Evolutionary conservation across 2,329 filamentous ascomycete species (phyloP), one percentile per base, ranked within the genome.

Genomic region (Hymenoscyphus salicellus): DNA sequence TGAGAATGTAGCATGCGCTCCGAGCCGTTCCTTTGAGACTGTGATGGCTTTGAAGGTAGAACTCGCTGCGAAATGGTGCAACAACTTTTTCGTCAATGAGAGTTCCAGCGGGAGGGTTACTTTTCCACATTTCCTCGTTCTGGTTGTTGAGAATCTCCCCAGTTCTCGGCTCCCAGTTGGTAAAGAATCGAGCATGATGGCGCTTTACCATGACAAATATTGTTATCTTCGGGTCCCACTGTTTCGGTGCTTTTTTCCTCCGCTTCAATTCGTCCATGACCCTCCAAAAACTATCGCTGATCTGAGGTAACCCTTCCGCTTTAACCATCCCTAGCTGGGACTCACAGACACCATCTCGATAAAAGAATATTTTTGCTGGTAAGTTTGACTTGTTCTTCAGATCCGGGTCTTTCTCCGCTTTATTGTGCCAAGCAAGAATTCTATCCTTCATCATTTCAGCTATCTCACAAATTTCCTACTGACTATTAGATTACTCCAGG

Each of bases 131-230:
- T n/a, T n/a, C n/a, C n/a, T n/a, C n/a, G n/a, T n/a, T n/a, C n/a
- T n/a, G n/a, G n/a, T n/a, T n/a, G n/a, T n/a, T n/a, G n/a, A n/a
- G n/a, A n/a, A n/a, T n/a, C n/a, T n/a, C n/a, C n/a, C n/a, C n/a
- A n/a, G n/a, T n/a, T n/a, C n/a, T n/a, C n/a, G n/a, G n/a, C n/a
- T n/a, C n/a, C n/a, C n/a, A n/a, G n/a, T 55, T 32, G 7, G 77
- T 72, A 63, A 75, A 81, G 69, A 81, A 79, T 1, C 79, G 75
- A 1, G 75, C 75, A 63, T 78, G 70, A 64, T 82, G 80, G 0
- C 79, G 73, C 63, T 81, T 80, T 5, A 69, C 72, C 4, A 76
- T 76, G 4, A 81, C 65, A 5, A 81, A 43, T 17, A 76, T 68
- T 0, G 74, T 30, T 6, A 55, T 30, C 5, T 4, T 26, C 3